phyloP scores from a whole-genome alignment of 768 basidiomycete species.

The Suillus paluster region DNA sequence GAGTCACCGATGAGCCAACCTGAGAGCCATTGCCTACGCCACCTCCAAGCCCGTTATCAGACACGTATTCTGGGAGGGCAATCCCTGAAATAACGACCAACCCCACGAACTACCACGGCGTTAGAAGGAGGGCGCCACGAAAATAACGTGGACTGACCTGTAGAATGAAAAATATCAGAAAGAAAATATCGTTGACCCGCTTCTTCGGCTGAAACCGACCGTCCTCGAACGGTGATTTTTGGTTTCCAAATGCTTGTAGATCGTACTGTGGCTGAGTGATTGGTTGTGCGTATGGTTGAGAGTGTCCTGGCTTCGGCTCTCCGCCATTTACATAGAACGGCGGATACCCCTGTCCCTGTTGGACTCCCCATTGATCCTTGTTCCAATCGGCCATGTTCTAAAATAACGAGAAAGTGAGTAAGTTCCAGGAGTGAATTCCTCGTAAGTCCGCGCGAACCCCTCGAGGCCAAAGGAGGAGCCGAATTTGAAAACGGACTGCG shows the following conservation, averaged over 20 bases:
- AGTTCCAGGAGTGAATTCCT: background rate
- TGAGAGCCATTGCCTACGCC: conserved; percentile 58
- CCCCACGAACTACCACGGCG: conserved; percentile 55
- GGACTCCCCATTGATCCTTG: conserved; percentile 24
- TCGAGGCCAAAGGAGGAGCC: conserved; percentile 3
- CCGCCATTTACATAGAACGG: conserved; percentile 10
- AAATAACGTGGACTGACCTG: conserved; percentile 47
- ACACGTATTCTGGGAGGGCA: conserved; percentile 63
- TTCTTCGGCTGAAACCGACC: conserved; percentile 73
- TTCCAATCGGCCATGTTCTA: conserved; percentile 21
- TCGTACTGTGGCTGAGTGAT: conserved; percentile 26
- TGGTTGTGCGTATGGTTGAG: conserved; percentile 29
- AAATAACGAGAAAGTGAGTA: background rate
- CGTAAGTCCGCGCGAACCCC: background rate
- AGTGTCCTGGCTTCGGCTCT: conserved; percentile 26
- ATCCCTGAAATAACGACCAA: conserved; percentile 72
- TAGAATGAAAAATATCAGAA: conserved; percentile 72
- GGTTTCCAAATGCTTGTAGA: conserved; percentile 35
- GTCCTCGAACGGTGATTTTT: conserved; percentile 59
- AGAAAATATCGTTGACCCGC: conserved; percentile 71
- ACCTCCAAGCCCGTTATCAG: conserved; percentile 70
- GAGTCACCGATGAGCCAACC: conserved; percentile 60
- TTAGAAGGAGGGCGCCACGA: background rate
- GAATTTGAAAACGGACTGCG: conserved; percentile 4
- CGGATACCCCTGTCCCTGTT: conserved; percentile 13